Conservation (phyloP, 2,329 filamentous ascomycete species). For the Orbilia quercus region DNA sequence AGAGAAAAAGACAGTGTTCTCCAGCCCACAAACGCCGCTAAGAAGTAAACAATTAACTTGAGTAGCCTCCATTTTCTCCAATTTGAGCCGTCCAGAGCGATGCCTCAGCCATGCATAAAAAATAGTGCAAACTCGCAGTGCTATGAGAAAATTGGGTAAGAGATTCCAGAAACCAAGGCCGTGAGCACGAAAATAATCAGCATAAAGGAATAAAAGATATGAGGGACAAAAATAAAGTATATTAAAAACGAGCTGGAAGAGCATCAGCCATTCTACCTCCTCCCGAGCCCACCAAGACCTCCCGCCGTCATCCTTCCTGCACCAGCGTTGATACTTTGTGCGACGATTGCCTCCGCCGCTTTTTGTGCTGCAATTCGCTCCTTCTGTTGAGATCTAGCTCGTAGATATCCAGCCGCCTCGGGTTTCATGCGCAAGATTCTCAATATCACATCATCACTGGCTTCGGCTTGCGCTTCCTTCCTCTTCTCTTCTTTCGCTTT, state of each 20-base stretch:
- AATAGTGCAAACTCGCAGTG: constrained; percentile 57
- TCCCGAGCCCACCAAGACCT: constrained; percentile 57
- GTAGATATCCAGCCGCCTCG: constrained; percentile 86
- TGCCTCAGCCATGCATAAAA: constrained; percentile 5
- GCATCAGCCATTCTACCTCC: constrained; percentile 39
- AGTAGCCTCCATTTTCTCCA: constrained; percentile 62
- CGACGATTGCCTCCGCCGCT: constrained; percentile 92
- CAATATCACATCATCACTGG: constrained; percentile 97
- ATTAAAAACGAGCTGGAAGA: background rate
- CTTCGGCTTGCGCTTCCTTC: constrained; percentile 93
- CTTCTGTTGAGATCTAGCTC: constrained; percentile 90
- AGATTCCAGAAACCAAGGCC: constrained; percentile 21
- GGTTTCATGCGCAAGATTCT: constrained; percentile 94
- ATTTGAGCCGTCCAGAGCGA: constrained; percentile 58
- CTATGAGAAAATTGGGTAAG: constrained; percentile 9
- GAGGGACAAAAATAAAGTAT: constrained; percentile 11
- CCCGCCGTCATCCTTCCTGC: constrained; percentile 63
- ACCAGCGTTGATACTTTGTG: constrained; percentile 81
- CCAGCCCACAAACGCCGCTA: constrained; percentile 60
- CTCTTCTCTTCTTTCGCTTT: constrained; percentile 96
- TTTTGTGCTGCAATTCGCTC: constrained; percentile 89
- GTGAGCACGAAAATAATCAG: background rate
- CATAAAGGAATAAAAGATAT: no score
- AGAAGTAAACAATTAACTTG: constrained; percentile 54
- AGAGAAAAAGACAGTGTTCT: constrained; percentile 29